Evolutionary conservation across 176 grass and related monocot species (phyloP), one percentile per base, ranked within the genome.

Genomic region (Triticum timopheevii): DNA sequence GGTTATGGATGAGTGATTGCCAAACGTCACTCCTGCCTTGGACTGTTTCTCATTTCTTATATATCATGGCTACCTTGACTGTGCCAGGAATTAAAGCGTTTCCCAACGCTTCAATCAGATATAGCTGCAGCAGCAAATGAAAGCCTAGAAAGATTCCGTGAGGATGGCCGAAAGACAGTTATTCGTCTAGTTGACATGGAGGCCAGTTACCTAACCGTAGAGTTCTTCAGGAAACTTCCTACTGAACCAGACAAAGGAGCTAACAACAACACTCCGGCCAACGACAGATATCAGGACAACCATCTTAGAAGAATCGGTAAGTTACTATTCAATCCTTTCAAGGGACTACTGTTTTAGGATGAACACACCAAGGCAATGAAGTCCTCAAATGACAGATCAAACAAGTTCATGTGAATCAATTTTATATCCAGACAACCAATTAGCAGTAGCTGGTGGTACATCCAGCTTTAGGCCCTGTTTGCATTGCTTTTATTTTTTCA

Each of bases 211-310:
- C 89, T 99, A 68, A 99, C 97, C 31, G 97, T 99, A 4, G 97
- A 99, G 8, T 99, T 99, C 84, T 99, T 99, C 90, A 84, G 97
- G 71, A 99, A 99, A 88, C 97, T 99, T 87, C 94, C 94, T 76
- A 96, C 91, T 35, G 97, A 97, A 81, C 94, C 94, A 84, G 97
- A 99, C 69, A 96, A 93, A 84, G 86, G 80, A 58, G 85, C 88
- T 45, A 87, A 93, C 67, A 90, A 90, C 34, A 95, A 88, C 81
- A 78, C 77, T 85, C 90, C 91, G 80, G 92, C 89, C 56, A 84
- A 82, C 4, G 92, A 93, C 87, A 88, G 97, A 91, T 99, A 99
- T 75, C 89, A 92, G 73, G 97, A 99, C 79, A 90, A 92, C 81
- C 97, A 99, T 78, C 90, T 99, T 50, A 91, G 94, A 87, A 99